Conservation (phyloP, 345 rosid genomes). For the Gynandropsis gynandra region DNA sequence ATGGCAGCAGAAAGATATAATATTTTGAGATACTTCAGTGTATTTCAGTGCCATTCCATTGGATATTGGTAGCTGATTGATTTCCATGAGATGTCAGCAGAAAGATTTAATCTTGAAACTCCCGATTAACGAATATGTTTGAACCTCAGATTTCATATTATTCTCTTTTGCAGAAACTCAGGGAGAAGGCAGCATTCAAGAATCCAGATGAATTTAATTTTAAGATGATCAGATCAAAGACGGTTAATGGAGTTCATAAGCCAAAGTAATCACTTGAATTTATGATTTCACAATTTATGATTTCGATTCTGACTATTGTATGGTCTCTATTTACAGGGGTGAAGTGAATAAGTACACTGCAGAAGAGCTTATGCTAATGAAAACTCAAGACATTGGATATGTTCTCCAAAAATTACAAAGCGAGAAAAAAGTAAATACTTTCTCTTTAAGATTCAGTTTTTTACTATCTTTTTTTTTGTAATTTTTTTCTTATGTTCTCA, state of each 20-base stretch:
- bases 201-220: conserved; percentile 83
- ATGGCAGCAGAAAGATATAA: too few relatives aligned
- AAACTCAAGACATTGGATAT: conserved; percentile 88
- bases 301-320: neutral
- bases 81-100: too few relatives aligned
- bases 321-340: conserved; percentile 37
- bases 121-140: too few relatives aligned
- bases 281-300: conserved; percentile 4
- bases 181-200: conserved; percentile 74
- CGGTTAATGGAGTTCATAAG: conserved; percentile 53
- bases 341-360: conserved; percentile 61
- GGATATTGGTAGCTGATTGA: neutral
- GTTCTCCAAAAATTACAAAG: conserved; percentile 73
- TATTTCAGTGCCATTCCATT: neutral
- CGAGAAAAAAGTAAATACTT: conserved; percentile 52
- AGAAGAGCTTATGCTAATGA: conserved; percentile 83
- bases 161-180: conserved; percentile 56
- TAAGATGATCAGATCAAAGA: conserved; percentile 64
- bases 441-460: neutral
- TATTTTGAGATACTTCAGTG: neutral
- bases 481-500: neutral
- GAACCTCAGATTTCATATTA: too few relatives aligned
- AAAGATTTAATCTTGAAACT: too few relatives aligned
- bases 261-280: conserved; percentile 40
- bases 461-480: conserved; percentile 3